Evolutionary conservation across 2,329 filamentous ascomycete genomes (phyloP).

Genomic region (Aureobasidium namibiae): DNA sequence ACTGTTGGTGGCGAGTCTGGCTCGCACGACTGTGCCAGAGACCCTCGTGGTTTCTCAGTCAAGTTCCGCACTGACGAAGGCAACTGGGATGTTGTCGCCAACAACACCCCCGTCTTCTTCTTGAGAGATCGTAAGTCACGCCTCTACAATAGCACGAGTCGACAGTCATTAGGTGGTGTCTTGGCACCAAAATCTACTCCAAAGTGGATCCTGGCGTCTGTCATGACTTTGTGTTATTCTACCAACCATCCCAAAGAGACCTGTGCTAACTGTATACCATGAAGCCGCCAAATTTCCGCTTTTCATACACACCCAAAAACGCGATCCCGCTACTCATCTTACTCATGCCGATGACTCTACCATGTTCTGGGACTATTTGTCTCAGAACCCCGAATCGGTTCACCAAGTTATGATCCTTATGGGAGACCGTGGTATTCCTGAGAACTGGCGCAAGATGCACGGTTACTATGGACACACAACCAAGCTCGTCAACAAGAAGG

Average conservation of each 20-base stretch:
- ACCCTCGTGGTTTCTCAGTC: constrained; percentile 63
- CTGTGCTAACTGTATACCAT: too few relatives aligned
- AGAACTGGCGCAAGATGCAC: constrained; percentile 49
- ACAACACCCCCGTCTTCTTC: constrained; percentile 71
- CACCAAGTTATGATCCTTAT: constrained; percentile 49
- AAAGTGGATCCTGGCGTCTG: too few relatives aligned
- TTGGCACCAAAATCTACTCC: too few relatives aligned
- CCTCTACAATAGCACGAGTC: too few relatives aligned
- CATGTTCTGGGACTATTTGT: constrained; percentile 59
- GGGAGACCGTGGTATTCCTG: constrained; percentile 47
- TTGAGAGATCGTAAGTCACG: too few relatives aligned
- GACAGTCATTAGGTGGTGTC: too few relatives aligned
- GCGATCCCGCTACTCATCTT: constrained; percentile 62
- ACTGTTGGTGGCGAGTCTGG: constrained; percentile 69
- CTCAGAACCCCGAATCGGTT: constrained; percentile 45
- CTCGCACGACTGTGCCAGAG: constrained; percentile 62
- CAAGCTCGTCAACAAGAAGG: constrained; percentile 46
- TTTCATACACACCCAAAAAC: constrained; percentile 68
- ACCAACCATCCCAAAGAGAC: too few relatives aligned
- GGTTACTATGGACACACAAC: constrained; percentile 46
- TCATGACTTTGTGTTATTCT: too few relatives aligned
- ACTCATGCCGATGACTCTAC: constrained; percentile 57
- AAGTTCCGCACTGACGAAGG: constrained; percentile 68
- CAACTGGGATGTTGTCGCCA: constrained; percentile 66
- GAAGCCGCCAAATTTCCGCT: constrained; percentile 65